Conservation (phyloP, 139 green algal species). For the Chlorella sp. region DNA sequence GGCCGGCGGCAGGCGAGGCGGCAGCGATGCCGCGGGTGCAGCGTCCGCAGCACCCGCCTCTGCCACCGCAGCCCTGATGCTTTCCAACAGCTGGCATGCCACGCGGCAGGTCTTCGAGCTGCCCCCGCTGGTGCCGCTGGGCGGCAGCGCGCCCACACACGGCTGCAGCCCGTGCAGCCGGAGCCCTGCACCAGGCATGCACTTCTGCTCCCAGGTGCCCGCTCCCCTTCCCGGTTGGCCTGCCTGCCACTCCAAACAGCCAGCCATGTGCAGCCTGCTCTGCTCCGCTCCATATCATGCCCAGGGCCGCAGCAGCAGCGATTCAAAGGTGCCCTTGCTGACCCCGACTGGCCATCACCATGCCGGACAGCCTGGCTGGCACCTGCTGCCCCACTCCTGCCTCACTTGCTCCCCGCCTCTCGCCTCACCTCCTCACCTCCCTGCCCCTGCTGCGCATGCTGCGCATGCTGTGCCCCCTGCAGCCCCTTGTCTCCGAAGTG, state of each 20-base stretch:
- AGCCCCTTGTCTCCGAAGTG: background rate
- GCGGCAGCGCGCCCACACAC: constrained; percentile 7
- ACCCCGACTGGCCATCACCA: too few relatives aligned
- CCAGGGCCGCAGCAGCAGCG: too few relatives aligned
- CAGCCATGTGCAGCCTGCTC: too few relatives aligned
- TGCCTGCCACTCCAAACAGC: too few relatives aligned
- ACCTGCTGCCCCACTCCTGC: background rate
- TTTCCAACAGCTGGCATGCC: constrained; percentile 8
- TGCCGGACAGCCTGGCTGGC: background rate
- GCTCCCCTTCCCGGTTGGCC: too few relatives aligned
- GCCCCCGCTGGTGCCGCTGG: background rate
- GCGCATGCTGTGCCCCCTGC: background rate
- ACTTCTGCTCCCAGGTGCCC: background rate
- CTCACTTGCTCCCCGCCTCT: too few relatives aligned
- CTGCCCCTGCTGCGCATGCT: background rate
- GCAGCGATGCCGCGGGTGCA: background rate
- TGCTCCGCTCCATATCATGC: too few relatives aligned
- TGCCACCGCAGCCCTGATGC: background rate
- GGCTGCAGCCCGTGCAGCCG: background rate
- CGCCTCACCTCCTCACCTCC: too few relatives aligned
- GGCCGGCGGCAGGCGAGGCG: background rate
- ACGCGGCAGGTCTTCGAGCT: background rate
- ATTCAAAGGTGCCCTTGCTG: too few relatives aligned
- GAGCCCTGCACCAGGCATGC: background rate
- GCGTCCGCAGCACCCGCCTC: background rate